Evolutionary conservation across 768 basidiomycete species (phyloP).

Genomic region (Tulasnella sp.): DNA sequence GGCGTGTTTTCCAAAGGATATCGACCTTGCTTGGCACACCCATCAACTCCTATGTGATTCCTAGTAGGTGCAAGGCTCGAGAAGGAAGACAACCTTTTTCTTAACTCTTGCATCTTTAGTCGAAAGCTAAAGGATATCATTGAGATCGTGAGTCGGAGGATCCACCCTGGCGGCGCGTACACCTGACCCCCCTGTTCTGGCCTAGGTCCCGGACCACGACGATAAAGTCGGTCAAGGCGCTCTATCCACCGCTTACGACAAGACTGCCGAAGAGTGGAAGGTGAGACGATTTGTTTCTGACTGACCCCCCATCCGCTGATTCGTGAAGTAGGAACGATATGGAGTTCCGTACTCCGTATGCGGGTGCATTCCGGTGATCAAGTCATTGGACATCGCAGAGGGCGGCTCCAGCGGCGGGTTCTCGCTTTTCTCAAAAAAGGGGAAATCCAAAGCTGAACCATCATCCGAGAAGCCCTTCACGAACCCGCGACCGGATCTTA

Average conservation of each 20-base stretch:
- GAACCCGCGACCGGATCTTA: conserved; percentile 29
- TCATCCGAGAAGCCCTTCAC: neutral
- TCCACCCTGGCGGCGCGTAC: no score
- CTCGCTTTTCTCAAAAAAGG: conserved; percentile 12
- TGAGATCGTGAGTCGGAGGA: neutral
- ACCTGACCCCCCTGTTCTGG: neutral
- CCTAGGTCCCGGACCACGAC: conserved; percentile 39
- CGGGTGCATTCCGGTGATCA: conserved; percentile 47
- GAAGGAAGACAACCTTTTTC: neutral
- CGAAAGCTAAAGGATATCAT: neutral
- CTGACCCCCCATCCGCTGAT: neutral
- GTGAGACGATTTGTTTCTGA: conserved; percentile 31
- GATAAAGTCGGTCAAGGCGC: conserved; percentile 48
- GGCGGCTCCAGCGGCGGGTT: neutral
- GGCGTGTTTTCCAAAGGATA: neutral
- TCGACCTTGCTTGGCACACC: conserved; percentile 31
- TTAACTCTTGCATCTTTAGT: neutral
- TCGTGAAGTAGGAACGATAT: conserved; percentile 43
- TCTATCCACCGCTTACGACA: conserved; percentile 47
- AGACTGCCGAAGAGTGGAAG: conserved; percentile 49
- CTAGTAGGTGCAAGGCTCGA: neutral
- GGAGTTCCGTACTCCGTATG: conserved; percentile 54
- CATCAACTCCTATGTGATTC: conserved; percentile 28
- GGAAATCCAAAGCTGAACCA: neutral
- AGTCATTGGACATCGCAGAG: neutral